phyloP scores from a whole-genome alignment of 495 filamentous ascomycete species.

The Hypomontagnella monticulosa region DNA sequence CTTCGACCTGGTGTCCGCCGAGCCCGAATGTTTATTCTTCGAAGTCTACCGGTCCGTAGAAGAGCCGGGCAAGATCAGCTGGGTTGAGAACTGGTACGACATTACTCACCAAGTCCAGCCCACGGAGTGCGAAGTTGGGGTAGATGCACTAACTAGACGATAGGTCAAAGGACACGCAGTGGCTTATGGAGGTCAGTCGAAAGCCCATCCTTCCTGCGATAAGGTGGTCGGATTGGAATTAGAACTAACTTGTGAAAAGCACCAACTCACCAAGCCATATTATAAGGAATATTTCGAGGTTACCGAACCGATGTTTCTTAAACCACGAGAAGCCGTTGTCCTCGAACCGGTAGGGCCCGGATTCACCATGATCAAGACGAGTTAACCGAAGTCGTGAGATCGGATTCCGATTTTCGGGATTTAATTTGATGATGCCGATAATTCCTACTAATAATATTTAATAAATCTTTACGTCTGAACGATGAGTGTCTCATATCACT shows the following conservation, averaged over 20 bases:
- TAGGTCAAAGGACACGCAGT: constrained; percentile 51
- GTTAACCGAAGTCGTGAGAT: not conserved
- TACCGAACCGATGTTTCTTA: constrained; percentile 61
- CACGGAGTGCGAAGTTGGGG: not conserved
- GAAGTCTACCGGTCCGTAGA: constrained; percentile 55
- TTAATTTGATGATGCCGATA: constrained; percentile 1
- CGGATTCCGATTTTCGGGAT: constrained; percentile 1
- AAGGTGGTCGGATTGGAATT: not conserved
- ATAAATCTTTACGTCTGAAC: constrained; percentile 5
- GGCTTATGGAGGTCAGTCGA: constrained; percentile 51
- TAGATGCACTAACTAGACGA: constrained; percentile 14
- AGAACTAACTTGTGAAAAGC: constrained; percentile 42
- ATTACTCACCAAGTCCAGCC: not conserved
- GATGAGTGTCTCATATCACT: constrained; percentile 9
- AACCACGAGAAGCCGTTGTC: constrained; percentile 53
- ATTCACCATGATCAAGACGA: constrained; percentile 47
- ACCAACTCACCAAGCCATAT: constrained; percentile 60
- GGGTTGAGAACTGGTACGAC: constrained; percentile 59
- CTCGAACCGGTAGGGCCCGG: constrained; percentile 50
- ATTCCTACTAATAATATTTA: constrained; percentile 12
- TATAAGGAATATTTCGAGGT: constrained; percentile 59
- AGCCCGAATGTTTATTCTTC: constrained; percentile 61
- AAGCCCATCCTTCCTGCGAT: not conserved
- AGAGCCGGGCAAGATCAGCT: constrained; percentile 55
- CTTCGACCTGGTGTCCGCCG: constrained; percentile 54